These are phyloP conservation scores for Cerioporus squamosus DNA, from an alignment of 1,284 basidiomycete genomes.

Conservation along the genomic window DNA sequence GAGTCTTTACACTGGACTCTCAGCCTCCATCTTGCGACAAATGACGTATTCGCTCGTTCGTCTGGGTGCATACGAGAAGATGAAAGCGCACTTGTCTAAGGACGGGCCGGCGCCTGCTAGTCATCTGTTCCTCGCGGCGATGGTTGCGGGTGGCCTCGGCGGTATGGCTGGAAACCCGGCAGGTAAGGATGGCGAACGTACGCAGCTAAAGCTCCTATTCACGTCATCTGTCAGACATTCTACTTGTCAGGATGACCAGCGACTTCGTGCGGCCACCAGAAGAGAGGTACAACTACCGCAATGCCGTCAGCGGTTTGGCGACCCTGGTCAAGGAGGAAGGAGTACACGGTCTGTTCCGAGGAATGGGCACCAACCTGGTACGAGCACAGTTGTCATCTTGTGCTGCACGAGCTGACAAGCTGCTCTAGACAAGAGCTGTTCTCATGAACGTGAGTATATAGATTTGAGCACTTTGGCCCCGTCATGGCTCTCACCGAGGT, in stretches of 20 bases:
- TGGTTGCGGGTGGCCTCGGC: conserved; percentile 78
- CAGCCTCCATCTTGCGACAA: conserved; percentile 85
- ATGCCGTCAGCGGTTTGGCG: conserved; percentile 73
- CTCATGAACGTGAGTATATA: conserved; percentile 81
- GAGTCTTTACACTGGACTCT: conserved; percentile 83
- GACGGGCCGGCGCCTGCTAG: conserved; percentile 53
- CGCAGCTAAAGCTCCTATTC: neutral
- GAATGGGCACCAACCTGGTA: conserved; percentile 82
- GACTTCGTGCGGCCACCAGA: conserved; percentile 78
- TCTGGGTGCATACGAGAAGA: conserved; percentile 83
- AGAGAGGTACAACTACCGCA: conserved; percentile 77
- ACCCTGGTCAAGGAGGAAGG: conserved; percentile 76
- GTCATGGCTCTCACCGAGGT: conserved; percentile 21
- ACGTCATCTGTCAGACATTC: conserved; percentile 51
- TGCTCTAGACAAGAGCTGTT: conserved; percentile 61
- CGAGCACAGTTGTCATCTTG: conserved; percentile 18
- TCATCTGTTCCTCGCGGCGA: conserved; percentile 65
- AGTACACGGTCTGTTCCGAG: conserved; percentile 68
- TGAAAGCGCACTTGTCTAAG: conserved; percentile 60
- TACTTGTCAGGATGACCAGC: conserved; percentile 89
- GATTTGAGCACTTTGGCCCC: neutral
- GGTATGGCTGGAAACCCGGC: conserved; percentile 83
- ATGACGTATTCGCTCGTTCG: conserved; percentile 93
- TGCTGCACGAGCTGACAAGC: neutral
- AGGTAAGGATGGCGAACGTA: conserved; percentile 45